Evolutionary conservation across 345 rosid species (phyloP).

Genomic region (Garcia nutans): DNA sequence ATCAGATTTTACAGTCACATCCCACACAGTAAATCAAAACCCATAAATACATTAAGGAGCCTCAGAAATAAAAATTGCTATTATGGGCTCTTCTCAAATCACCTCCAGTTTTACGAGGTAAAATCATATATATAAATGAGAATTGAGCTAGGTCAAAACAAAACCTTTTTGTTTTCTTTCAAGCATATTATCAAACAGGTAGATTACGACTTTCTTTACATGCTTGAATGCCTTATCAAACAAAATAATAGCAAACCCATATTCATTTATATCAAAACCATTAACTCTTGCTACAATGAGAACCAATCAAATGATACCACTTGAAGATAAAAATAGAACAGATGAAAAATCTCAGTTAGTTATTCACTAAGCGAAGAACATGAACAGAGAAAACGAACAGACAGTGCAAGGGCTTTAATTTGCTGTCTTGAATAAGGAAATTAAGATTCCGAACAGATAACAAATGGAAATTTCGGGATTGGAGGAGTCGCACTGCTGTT

Average conservation of each 20-base stretch:
- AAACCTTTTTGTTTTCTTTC: neutral
- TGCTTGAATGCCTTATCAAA: too few relatives aligned
- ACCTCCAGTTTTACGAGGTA: neutral
- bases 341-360: neutral
- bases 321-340: neutral
- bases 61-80: neutral
- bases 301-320: neutral
- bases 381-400: neutral
- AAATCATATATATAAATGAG: too few relatives aligned
- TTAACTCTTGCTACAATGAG: neutral
- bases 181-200: slow-evolving; percentile 8
- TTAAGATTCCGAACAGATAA: neutral
- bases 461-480: neutral
- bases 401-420: neutral
- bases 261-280: too few relatives aligned
- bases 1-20: neutral
- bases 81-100: neutral
- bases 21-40: too few relatives aligned
- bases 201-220: neutral
- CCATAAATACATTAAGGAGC: neutral
- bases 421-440: neutral
- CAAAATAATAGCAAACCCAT: neutral
- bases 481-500: neutral
- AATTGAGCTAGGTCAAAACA: neutral
- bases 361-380: neutral